A percentile compares a stretch with the other conserved stretches of the same genome.
phyloP scores from a whole-genome alignment of 768 basidiomycete species.

The Albatrellus ellisii region DNA sequence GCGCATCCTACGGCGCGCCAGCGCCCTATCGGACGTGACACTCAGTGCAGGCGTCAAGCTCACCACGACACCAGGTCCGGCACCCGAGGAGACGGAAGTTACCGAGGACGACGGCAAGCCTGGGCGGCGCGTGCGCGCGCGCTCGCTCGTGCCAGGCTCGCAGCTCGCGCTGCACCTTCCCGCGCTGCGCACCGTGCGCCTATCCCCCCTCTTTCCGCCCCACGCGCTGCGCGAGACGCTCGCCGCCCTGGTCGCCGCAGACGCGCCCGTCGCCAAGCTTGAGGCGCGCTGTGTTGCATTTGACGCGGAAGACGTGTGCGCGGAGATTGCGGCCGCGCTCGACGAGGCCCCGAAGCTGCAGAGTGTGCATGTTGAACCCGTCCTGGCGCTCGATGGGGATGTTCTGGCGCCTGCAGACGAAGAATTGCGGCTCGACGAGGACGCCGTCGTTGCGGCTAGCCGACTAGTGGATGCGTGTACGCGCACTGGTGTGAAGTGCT shows the following conservation, averaged over 20 bases:
- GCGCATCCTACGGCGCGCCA: slow-evolving; percentile 7
- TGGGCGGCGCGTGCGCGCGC: not conserved
- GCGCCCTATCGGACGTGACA: not conserved
- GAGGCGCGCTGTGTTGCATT: not conserved
- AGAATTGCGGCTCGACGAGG: not conserved
- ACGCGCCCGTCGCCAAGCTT: not conserved
- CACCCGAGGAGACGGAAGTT: not conserved
- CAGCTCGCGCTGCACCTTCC: not conserved
- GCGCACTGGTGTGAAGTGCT: not conserved
- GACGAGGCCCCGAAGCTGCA: not conserved
- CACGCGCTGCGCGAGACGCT: not conserved
- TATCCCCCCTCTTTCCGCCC: not conserved
- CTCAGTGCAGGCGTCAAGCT: not conserved
- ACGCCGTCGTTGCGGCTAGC: not conserved
- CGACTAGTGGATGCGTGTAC: not conserved
- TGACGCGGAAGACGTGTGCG: not conserved
- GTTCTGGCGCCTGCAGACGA: not conserved
- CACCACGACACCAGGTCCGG: not conserved
- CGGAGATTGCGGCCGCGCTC: not conserved
- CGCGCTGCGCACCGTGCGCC: not conserved
- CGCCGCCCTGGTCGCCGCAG: not conserved
- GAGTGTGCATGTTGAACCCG: not conserved
- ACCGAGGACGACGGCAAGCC: not conserved
- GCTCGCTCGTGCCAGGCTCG: not conserved
- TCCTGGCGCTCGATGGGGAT: not conserved